Base-by-base conservation (phyloP, 371 early-diverging fungal genomes). In the Dipsacomyces acuminosporus region DNA sequence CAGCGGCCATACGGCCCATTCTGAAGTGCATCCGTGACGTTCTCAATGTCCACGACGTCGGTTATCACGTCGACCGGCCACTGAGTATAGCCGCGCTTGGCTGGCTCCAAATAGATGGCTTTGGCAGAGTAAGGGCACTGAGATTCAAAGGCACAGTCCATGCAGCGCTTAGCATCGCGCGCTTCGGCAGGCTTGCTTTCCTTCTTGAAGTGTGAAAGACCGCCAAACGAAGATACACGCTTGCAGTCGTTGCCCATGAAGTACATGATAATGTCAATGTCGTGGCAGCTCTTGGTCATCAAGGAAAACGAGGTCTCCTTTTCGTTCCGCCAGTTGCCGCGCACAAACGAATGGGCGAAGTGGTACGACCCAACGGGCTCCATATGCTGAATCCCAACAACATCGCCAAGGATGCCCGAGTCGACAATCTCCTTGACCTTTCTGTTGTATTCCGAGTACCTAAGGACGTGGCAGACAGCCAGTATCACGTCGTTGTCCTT, bases 291-390 rank as follows among this genome's bases (percentile, higher is more conserved):
- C 53, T 83, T 83, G 21, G 77, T 74, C 80, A 83, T 76, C 24
- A 83, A 61, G 3, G 77, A 71, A 49, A 78, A 78, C 8, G 76
- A 67, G 3, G 77, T 51, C 14, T 72, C 59, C 4, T 64, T 61
- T 50, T 77, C 75, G 23, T 71, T 66, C 33, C 63, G 58, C 82
- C 81, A 82, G 60, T 79, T 82, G 2, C 83, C 83, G 4, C 82
- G 59, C 11, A 82, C 82, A 46, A 72, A 82, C 8, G 76, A 74
- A 42, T 77, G 77, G 4, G 76, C 70, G 74, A 82, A 73, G 45
- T 83, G 74, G 54, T 64, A 79, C 59, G 69, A 73, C 1, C 83
- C 83, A 4, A 81, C 78, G 0, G 79, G 77, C 48, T 82, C 82
- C 23, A 78, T 42, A 47, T 83, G 83, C 47, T 74, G 73, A 20